These are phyloP conservation scores for Lachancea mirantina DNA, from an alignment of 805 yeast genomes.

Conservation along the genomic window DNA sequence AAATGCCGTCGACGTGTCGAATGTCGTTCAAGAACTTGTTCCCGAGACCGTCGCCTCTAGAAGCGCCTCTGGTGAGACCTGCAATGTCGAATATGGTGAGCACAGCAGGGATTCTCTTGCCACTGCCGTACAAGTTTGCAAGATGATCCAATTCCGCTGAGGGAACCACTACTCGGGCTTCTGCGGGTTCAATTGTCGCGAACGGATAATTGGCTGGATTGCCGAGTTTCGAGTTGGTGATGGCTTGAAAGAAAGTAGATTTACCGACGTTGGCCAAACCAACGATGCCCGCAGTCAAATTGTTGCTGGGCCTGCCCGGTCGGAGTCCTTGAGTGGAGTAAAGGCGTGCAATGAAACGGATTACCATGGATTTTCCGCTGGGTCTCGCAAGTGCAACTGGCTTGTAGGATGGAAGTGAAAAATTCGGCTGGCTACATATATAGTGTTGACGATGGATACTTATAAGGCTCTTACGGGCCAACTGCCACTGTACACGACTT, in stretches of 20 bases:
- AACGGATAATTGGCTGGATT: conserved; percentile 78
- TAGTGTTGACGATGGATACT: too few relatives aligned
- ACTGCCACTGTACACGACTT: neutral
- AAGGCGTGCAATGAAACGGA: too few relatives aligned
- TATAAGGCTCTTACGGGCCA: too few relatives aligned
- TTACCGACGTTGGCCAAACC: conserved; percentile 80
- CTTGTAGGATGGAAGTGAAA: too few relatives aligned
- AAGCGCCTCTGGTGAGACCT: conserved; percentile 74
- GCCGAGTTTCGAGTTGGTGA: conserved; percentile 61
- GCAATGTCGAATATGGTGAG: conserved; percentile 75
- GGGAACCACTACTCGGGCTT: conserved; percentile 67
- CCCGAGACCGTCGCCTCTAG: conserved; percentile 79
- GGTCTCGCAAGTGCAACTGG: too few relatives aligned
- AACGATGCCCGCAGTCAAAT: conserved; percentile 54
- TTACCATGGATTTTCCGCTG: too few relatives aligned
- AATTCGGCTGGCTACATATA: too few relatives aligned
- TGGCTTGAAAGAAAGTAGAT: conserved; percentile 74
- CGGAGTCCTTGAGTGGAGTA: conserved; percentile 1
- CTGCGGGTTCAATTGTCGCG: conserved; percentile 80
- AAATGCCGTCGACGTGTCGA: conserved; percentile 73
- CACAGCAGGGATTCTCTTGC: conserved; percentile 58
- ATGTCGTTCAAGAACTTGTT: conserved; percentile 74
- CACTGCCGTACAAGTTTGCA: conserved; percentile 49
- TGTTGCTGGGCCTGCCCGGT: conserved; percentile 15
- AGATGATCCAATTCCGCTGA: conserved; percentile 52